phyloP scores from a whole-genome alignment of 768 basidiomycete species.

The Rhodotorula taiwanensis region DNA sequence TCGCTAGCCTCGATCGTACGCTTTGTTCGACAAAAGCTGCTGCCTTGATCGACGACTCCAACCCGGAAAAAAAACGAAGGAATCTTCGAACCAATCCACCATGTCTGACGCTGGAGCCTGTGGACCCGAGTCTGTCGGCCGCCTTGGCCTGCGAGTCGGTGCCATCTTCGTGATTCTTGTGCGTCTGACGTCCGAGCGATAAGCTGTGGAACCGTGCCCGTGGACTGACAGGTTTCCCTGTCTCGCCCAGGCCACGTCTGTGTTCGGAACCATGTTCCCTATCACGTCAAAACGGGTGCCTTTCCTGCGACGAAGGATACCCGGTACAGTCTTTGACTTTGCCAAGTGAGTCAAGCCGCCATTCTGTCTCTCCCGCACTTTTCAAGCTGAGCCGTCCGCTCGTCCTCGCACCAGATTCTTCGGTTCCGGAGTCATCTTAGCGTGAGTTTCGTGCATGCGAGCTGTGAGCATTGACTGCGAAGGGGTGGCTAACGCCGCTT shows the following conservation, averaged over 20 bases:
- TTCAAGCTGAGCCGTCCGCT: not conserved
- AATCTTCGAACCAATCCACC: too few species aligned
- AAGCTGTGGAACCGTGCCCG: not conserved
- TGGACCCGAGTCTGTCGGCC: slow-evolving; percentile 21
- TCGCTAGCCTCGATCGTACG: too few species aligned
- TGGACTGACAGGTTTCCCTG: too few species aligned
- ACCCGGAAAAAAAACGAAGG: too few species aligned
- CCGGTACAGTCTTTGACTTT: slow-evolving; percentile 39
- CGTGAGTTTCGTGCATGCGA: not conserved
- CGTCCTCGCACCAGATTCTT: slow-evolving; percentile 9
- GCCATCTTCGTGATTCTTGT: slow-evolving; percentile 31
- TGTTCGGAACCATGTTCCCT: slow-evolving; percentile 41
- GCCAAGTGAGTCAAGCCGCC: slow-evolving; percentile 32
- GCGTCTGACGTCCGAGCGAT: not conserved
- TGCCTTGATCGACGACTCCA: too few species aligned
- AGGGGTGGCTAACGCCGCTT: too few species aligned
- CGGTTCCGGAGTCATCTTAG: slow-evolving; percentile 16
- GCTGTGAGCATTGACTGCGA: not conserved
- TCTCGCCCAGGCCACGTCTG: slow-evolving; percentile 37
- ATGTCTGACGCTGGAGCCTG: slow-evolving; percentile 16
- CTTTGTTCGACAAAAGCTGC: too few species aligned
- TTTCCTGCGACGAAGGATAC: slow-evolving; percentile 27
- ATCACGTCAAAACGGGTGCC: slow-evolving; percentile 35
- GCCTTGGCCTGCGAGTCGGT: slow-evolving; percentile 23
- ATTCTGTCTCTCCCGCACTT: too few species aligned